phyloP scores from a whole-genome alignment of 202 grass and related monocot genomes.

The Musa balbisiana region DNA sequence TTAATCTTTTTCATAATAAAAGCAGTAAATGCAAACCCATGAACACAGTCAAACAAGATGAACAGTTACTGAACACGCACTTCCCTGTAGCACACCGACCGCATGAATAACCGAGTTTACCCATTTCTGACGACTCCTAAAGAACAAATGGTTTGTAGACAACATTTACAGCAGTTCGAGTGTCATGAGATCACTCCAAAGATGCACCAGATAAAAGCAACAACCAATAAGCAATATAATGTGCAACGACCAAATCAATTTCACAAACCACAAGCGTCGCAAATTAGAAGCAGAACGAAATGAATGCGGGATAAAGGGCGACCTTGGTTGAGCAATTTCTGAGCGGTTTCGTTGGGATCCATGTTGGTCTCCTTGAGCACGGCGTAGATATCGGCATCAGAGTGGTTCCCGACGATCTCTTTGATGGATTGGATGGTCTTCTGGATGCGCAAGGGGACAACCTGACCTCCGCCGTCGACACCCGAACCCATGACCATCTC shows the following conservation, averaged over 20 bases:
- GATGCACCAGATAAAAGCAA: neutral
- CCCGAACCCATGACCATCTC: conserved; percentile 27
- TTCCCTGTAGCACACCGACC: neutral
- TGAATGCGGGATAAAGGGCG: neutral
- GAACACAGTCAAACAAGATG: neutral
- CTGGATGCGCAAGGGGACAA: conserved; percentile 35
- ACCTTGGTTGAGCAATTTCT: conserved; percentile 93
- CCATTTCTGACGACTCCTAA: neutral
- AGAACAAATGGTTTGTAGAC: neutral
- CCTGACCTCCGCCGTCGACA: conserved; percentile 23
- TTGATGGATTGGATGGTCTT: conserved; percentile 63
- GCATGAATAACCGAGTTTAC: neutral
- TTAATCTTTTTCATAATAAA: too few relatives aligned
- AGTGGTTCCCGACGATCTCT: conserved; percentile 82
- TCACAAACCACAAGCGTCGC: conserved; percentile 19
- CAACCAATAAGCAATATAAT: neutral
- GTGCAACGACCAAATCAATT: neutral
- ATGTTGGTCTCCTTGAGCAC: conserved; percentile 79
- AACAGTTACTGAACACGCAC: too few relatives aligned
- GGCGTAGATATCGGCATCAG: conserved; percentile 69
- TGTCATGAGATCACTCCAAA: neutral
- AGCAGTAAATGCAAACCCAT: too few relatives aligned
- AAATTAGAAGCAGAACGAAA: conserved; percentile 3
- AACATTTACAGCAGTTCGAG: neutral
- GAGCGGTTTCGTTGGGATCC: conserved; percentile 85